phyloP scores from a whole-genome alignment of 179 eudicot species.

The Gypsophila paniculata region DNA sequence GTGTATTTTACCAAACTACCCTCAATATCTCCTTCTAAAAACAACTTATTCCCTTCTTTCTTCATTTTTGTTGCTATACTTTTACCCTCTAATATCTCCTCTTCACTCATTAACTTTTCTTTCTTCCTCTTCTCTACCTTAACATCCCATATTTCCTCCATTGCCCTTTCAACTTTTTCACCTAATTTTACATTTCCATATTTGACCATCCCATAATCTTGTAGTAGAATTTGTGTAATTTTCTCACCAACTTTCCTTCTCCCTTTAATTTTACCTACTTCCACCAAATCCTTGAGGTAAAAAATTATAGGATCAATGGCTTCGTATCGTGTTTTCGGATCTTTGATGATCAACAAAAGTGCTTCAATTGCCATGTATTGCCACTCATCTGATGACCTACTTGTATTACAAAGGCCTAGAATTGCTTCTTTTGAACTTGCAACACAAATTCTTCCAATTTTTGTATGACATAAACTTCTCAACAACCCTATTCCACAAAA shows the following conservation, averaged over 20 bases:
- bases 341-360: constrained; percentile 51
- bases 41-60: constrained; percentile 52
- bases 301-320: constrained; percentile 35
- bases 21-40: constrained; percentile 44
- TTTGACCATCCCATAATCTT: constrained; percentile 43
- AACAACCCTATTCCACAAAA: constrained; percentile 55
- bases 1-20: constrained; percentile 43
- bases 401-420: constrained; percentile 45
- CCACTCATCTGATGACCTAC: constrained; percentile 70
- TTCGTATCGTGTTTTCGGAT: constrained; percentile 45
- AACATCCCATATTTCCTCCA: constrained; percentile 51
- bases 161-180: constrained; percentile 24
- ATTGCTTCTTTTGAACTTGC: constrained; percentile 37
- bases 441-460: constrained; percentile 41
- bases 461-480: constrained; percentile 47
- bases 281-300: constrained; percentile 56
- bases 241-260: constrained; percentile 42
- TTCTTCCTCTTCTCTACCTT: constrained; percentile 46
- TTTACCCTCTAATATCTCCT: constrained; percentile 40
- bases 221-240: constrained; percentile 42
- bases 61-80: constrained; percentile 34
- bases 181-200: constrained; percentile 36
- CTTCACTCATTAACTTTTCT: constrained; percentile 39
- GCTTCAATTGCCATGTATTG: constrained; percentile 66
- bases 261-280: constrained; percentile 33